phyloP scores from a whole-genome alignment of 2,329 filamentous ascomycete genomes.

The Rhynchosporium graminicola region DNA sequence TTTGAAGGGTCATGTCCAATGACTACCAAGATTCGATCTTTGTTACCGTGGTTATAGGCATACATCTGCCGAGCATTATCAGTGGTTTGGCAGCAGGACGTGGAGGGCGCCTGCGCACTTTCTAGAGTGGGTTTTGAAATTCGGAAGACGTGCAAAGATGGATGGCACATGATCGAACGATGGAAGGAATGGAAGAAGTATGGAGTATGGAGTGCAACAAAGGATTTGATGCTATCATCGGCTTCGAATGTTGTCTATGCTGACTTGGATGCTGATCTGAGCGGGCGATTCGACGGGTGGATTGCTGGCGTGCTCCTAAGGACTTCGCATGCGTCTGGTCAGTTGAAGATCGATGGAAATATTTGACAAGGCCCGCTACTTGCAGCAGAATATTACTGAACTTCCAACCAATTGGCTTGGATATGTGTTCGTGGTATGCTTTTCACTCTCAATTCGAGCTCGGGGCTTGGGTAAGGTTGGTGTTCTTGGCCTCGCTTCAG shows the following conservation, averaged over 20 bases:
- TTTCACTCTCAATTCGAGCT: neutral
- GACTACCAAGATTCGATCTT: too few species aligned
- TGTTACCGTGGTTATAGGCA: too few species aligned
- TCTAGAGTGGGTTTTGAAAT: too few species aligned
- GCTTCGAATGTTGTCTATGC: neutral
- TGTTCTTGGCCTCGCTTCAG: constrained; percentile 6
- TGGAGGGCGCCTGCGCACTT: too few species aligned
- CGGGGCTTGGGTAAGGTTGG: neutral
- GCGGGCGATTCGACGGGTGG: neutral
- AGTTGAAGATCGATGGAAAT: neutral
- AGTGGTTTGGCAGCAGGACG: too few species aligned
- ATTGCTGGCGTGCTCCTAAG: neutral
- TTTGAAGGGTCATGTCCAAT: too few species aligned
- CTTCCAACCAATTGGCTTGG: too few species aligned
- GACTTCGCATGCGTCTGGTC: neutral
- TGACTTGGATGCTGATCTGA: neutral
- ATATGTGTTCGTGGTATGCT: too few species aligned
- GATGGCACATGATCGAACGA: too few species aligned
- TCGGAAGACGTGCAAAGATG: too few species aligned
- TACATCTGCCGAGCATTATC: too few species aligned
- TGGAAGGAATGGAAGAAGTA: neutral
- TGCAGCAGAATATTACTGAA: neutral
- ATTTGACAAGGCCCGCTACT: neutral
- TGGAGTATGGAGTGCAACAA: neutral
- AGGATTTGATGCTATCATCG: neutral